Percentiles rank a stretch among this genome's conserved stretches.
phyloP scores from a whole-genome alignment of 2,329 filamentous ascomycete genomes.

The Akanthomyces muscarius region DNA sequence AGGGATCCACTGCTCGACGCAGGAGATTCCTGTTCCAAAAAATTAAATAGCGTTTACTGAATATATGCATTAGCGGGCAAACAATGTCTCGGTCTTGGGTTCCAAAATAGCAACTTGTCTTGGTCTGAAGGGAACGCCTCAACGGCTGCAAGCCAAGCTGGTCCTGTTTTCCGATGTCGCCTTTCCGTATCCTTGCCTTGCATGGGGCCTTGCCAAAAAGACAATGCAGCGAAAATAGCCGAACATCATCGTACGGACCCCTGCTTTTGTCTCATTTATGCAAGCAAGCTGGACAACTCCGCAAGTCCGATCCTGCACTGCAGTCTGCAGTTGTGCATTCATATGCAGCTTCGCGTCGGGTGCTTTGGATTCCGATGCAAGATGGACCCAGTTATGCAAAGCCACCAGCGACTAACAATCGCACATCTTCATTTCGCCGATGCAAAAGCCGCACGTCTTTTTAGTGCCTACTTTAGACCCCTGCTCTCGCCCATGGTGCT shows the following conservation, averaged over 20 bases:
- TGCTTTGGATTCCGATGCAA: not conserved
- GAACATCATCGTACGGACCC: not conserved
- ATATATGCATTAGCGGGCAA: not conserved
- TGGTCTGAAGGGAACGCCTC: not conserved
- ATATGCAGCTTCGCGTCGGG: not conserved
- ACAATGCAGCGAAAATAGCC: no score
- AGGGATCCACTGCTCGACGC: slow-evolving; percentile 28
- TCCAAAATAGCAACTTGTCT: not conserved
- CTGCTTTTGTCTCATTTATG: not conserved
- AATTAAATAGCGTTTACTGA: not conserved
- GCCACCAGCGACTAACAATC: not conserved
- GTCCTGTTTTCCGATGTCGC: no score
- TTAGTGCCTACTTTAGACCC: not conserved
- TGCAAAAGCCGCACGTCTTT: not conserved
- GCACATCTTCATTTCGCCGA: not conserved
- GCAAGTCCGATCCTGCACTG: not conserved
- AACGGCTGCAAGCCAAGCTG: no score
- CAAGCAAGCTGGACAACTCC: not conserved
- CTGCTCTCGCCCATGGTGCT: no score
- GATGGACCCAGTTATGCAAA: not conserved
- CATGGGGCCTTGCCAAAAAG: no score
- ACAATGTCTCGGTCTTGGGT: not conserved
- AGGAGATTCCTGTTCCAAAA: slow-evolving; percentile 23
- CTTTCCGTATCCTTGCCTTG: not conserved
- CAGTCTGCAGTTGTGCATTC: not conserved